Base-by-base conservation (phyloP, 768 basidiomycete species). In the Clathrus columnatus region DNA sequence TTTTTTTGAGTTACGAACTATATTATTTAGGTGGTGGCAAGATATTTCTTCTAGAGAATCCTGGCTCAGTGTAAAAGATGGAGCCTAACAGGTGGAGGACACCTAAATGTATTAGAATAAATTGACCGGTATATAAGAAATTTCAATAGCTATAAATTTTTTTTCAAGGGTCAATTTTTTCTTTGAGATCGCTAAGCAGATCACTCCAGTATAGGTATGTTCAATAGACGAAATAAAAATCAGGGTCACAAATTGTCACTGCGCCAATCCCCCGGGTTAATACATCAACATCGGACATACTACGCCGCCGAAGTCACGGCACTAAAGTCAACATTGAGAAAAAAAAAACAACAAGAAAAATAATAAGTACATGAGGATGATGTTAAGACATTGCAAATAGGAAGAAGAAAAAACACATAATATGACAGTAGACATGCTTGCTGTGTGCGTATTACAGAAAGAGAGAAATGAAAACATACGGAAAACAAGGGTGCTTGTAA, bases 11-110 rank as follows among this genome's bases (percentile, higher is more conserved):
- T n/a, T n/a, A 36, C n/a, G 36, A 36, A 36, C 11, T n/a, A 2
- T 30, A 41, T 30, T 3, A 29, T 36, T 36, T n/a, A 74, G 78
- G 67, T 82, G 80, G 80, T 81, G 74, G 73, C 71, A 74, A 53
- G 77, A 73, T 18, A 65, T 82, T 46, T 66, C 68, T 10, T 65
- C 73, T 14, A 69, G 79, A 49, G 66, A 71, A 11, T 68, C 79
- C 1, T 82, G 80, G 80, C 59, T 63, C 52, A 70, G 73, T 0
- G 74, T 78, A 32, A 74, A 76, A 64, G 65, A 70, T 11, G 72
- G 71, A 0, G 65, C 54, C 14, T 59, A 27, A 59, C 11, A n/a
- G 36, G 36, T 11, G n/a, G 4, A 3, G 36, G n/a, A 14, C 14
- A 11, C 36, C 36, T 36, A 14, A n/a, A n/a, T n/a, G n/a, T n/a